A percentile compares a stretch with the other conserved stretches of the same genome.
phyloP scores from a whole-genome alignment of 257 asterid species.

The Solanum neorickii region DNA sequence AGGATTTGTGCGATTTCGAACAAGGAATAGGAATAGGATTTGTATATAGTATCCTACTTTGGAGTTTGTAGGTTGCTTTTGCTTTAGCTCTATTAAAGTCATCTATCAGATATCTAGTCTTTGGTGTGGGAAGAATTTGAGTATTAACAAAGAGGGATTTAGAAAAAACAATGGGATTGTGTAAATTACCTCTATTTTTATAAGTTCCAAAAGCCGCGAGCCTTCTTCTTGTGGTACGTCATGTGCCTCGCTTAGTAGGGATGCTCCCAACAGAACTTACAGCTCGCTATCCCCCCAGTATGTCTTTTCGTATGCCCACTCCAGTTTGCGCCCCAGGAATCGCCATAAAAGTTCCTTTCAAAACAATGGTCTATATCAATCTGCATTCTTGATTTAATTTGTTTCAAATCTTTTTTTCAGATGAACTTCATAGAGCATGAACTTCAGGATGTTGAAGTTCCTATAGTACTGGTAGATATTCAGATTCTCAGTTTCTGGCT shows the following conservation, averaged over 20 bases:
- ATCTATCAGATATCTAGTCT: neutral
- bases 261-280: neutral
- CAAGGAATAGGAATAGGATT: neutral
- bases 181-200: neutral
- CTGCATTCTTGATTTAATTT: neutral
- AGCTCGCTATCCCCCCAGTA: neutral
- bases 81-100: neutral
- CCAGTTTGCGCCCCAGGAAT: neutral
- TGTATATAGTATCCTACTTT: neutral
- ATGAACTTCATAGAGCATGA: slow-evolving; percentile 62
- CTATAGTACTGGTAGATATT: slow-evolving; percentile 50
- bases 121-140: neutral
- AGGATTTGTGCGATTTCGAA: neutral
- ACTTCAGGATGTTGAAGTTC: slow-evolving; percentile 40
- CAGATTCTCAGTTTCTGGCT: neutral
- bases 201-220: neutral
- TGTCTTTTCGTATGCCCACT: neutral
- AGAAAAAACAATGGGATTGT: neutral
- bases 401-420: slow-evolving; percentile 25
- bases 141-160: neutral
- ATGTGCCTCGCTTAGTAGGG: neutral
- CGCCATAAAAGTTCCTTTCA: neutral
- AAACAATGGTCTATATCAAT: neutral
- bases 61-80: neutral
- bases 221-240: neutral